Base-by-base conservation (phyloP, 1,284 basidiomycete species). In the Sporisorium graminicola region DNA sequence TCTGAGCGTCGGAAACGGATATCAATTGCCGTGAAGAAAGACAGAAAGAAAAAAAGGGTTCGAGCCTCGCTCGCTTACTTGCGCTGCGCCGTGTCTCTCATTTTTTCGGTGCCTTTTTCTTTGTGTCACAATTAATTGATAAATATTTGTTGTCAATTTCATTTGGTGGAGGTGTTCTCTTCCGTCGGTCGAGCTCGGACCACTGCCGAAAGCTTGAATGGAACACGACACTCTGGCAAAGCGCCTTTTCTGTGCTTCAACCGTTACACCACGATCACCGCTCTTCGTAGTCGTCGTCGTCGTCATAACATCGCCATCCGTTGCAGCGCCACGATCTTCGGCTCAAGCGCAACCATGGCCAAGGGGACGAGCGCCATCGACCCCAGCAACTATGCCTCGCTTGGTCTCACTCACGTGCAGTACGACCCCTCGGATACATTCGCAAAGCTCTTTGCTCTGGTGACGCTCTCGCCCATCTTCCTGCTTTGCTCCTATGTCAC, bases 401-500 rank as follows among this genome's bases (percentile, higher is more conserved):
- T 83, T 26, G 77, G 75, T 35, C 76, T 83, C 22, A 84, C 83
- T 12, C 81, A 84, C 59, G 83, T 82, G 27, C 80, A 79, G 42
- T 82, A 80, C 50, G 80, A 85, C 46, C 68, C 80, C 1, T 59
- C 58, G 22, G 81, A 82, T 37, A 59, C 79, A 14, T 29, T 75
- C 5, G 75, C 80, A 42, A 74, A 76, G 58, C 43, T 78, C 0
- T 65, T 83, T 33, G 77, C 83, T 4, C 72, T 85, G 2, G 68
- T 82, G 37, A 85, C 82, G 14, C 77, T 85, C 26, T 70, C 79
- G 4, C 84, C 84, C 42, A 80, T 83, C 57, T 81, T 85, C 35
- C 61, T 82, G 0, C 65, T 85, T 1, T 80, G 78, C 65, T 91
- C 92, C 7, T 94, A 94, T 86, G 91, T 91, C 10, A 91, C 89